Evolutionary conservation across 306 rosid species (phyloP).

Genomic region (Begonia fuchsioides): DNA sequence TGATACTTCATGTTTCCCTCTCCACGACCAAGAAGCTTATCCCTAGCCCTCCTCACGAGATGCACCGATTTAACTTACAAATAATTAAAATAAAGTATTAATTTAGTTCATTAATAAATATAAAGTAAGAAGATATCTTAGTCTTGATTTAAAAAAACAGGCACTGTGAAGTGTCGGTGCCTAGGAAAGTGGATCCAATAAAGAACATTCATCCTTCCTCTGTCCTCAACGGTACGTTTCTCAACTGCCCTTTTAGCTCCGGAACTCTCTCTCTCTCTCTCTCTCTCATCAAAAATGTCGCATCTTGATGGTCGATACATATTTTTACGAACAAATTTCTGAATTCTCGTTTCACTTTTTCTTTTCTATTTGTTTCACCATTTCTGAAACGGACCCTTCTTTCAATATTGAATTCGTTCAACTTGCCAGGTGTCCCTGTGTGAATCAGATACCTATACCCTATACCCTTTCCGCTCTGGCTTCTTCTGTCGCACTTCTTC

Average conservation of each 20-base stretch:
- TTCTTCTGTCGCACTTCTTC: not conserved
- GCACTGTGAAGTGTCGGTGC: conserved; percentile 12
- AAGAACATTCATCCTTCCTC: not conserved
- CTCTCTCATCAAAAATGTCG: not conserved
- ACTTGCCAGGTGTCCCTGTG: conserved; percentile 35
- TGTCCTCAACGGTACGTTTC: conserved; percentile 13
- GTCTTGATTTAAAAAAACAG: too few species aligned
- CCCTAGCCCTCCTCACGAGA: too few species aligned
- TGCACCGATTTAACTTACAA: too few species aligned
- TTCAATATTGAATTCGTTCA: conserved; percentile 19
- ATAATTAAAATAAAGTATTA: too few species aligned
- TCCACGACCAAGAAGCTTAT: too few species aligned
- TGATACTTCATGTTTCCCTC: too few species aligned
- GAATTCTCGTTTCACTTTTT: conserved; percentile 4
- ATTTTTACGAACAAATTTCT: conserved; percentile 14
- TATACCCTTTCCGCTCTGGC: conserved; percentile 6
- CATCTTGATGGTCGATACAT: conserved; percentile 18
- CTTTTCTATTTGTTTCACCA: conserved; percentile 15
- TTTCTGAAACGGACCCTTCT: conserved; percentile 29
- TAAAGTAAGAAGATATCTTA: too few species aligned
- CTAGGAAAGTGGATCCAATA: conserved; percentile 8
- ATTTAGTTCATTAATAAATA: too few species aligned
- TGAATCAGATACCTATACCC: conserved; percentile 25
- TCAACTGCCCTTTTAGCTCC: not conserved
- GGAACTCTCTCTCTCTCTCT: not conserved